Conservation (phyloP, 2,329 filamentous ascomycete genomes). For the Botrytis tulipae region DNA sequence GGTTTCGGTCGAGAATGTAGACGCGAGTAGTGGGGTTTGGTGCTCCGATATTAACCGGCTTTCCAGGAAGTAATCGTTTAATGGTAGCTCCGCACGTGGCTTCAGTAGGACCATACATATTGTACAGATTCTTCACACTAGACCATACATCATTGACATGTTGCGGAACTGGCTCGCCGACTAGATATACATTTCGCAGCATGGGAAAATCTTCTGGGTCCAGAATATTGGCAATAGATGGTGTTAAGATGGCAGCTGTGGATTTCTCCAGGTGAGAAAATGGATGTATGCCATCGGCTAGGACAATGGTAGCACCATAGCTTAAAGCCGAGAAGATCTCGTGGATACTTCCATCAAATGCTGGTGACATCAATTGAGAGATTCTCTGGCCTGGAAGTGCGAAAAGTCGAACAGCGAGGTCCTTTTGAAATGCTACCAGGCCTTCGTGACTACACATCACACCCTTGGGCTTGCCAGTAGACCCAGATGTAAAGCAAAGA, state of each 20-base stretch:
- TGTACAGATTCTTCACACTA: constrained; percentile 38
- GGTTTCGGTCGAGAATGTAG: constrained; percentile 44
- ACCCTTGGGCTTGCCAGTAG: constrained; percentile 45
- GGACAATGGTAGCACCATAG: constrained; percentile 9
- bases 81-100: constrained; percentile 42
- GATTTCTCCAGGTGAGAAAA: constrained; percentile 20
- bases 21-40: constrained; percentile 41
- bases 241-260: constrained; percentile 16
- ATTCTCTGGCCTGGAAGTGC: constrained; percentile 39
- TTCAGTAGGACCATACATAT: constrained; percentile 47
- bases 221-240: constrained; percentile 17
- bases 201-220: constrained; percentile 15
- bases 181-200: constrained; percentile 38
- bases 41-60: constrained; percentile 41
- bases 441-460: constrained; percentile 41
- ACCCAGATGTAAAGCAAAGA: constrained; percentile 47
- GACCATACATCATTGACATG: constrained; percentile 40
- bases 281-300: background rate
- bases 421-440: constrained; percentile 41
- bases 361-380: constrained; percentile 45
- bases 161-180: constrained; percentile 42
- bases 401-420: constrained; percentile 39
- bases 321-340: constrained; percentile 28
- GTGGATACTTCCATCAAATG: constrained; percentile 47
- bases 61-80: constrained; percentile 30